Evolutionary conservation across 306 rosid genomes (phyloP), one percentile per base, ranked within the genome.

Genomic region (Hippophae gyantsensis): DNA sequence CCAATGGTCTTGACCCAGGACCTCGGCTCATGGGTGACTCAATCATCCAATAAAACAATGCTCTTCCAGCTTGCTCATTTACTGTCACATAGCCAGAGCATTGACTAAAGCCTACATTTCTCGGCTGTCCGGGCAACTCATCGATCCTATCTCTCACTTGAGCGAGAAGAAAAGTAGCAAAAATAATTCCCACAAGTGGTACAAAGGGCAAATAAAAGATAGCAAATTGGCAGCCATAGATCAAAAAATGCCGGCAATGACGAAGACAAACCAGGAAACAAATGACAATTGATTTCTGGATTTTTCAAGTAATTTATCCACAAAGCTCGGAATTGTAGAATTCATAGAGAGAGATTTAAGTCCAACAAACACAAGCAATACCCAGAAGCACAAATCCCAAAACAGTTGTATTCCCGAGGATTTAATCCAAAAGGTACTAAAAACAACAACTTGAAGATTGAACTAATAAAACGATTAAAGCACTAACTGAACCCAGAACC

Each of bases 31-130:
- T 51, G 1, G 97, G 93, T 9, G 99, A 75, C 76, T 93, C 97
- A 47, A 57, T 64, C 78, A 93, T 69, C 97, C 99, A 93, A 75
- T 93, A 93, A 72, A 93, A 93, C 69, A 93, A 72, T 69, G 97
- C 88, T 59, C 97, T 84, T 52, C 94, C 99, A 56, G 81, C 78
- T 52, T 70, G 40, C 74, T 82, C 70, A 68, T 88, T 86, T 67
- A 84, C 97, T 42, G 85, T 86, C 43, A 93, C 90, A 74, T 93
- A 93, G 6, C 99, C 97, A 11, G 99, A 84, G 73, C 79, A 93
- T 65, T 86, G 97, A n/a, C 72, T 63, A 76, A 93, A 93, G 9
- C 54, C 89, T 62, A 86, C 97, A 57, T 74, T 72, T 57, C 32
- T 61, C 43, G 95, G 99, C 57, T 88, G 99, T 12, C 99, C 97